A percentile compares a stretch with the other conserved stretches of the same genome.
Evolutionary conservation across 352 stramenopile genomes (phyloP).

Genomic region (Globisporangium splendens): DNA sequence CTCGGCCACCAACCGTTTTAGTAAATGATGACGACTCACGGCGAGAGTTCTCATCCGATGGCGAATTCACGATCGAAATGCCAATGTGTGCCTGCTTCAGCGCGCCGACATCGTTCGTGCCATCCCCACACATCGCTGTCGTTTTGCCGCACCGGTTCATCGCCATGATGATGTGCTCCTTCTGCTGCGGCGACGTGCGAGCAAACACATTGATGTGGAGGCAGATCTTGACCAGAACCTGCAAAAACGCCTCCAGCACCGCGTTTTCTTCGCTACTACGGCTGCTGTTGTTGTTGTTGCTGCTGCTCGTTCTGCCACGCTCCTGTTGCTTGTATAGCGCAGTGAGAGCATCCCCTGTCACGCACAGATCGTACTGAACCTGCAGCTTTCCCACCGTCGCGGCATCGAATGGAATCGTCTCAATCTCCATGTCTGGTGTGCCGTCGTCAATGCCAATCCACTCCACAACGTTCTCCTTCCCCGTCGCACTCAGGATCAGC

Average conservation of each 20-base stretch:
- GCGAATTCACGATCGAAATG: slow-evolving; percentile 90
- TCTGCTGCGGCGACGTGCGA: slow-evolving; percentile 89
- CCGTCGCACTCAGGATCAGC: slow-evolving; percentile 20
- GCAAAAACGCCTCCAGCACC: slow-evolving; percentile 26
- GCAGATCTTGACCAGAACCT: slow-evolving; percentile 21
- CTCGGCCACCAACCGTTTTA: neutral
- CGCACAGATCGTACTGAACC: slow-evolving; percentile 27
- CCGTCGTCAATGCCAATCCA: slow-evolving; percentile 29
- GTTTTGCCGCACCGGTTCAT: slow-evolving; percentile 84
- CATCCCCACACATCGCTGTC: slow-evolving; percentile 95
- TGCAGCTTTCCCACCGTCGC: slow-evolving; percentile 13
- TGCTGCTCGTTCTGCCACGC: neutral
- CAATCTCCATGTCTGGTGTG: slow-evolving; percentile 8
- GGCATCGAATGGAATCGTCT: slow-evolving; percentile 17
- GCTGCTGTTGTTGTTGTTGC: neutral
- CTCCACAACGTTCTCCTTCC: slow-evolving; percentile 12
- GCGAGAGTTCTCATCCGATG: slow-evolving; percentile 3
- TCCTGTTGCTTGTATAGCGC: slow-evolving; percentile 14
- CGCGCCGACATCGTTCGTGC: slow-evolving; percentile 93
- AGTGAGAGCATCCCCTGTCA: slow-evolving; percentile 32
- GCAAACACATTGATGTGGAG: slow-evolving; percentile 84
- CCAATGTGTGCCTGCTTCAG: slow-evolving; percentile 91
- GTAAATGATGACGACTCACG: neutral
- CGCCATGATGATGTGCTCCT: slow-evolving; percentile 88
- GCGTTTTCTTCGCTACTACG: slow-evolving; percentile 18